Base-by-base conservation (phyloP, 441 rosid genomes). In the Syzygium syzygioides region DNA sequence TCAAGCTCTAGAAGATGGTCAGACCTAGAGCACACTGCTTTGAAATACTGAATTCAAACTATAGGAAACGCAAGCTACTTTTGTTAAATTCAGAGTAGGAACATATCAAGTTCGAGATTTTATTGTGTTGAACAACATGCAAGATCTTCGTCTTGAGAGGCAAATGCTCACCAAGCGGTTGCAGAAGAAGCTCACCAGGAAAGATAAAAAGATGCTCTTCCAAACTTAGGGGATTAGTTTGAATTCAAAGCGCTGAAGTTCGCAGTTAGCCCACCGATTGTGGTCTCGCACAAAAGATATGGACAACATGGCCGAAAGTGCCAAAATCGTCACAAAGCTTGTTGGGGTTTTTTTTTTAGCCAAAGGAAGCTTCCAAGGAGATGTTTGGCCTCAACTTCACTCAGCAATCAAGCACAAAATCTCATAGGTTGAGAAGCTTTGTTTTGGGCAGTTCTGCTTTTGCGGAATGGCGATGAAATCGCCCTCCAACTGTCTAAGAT, bases 301-400 rank as follows among this genome's bases (percentile, higher is more conserved):
- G 94, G 93, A 94, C 56, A 97, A 98, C 86, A 89, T 95, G 57
- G 79, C 13, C 13, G 95, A 96, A 91, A 97, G 99, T 79, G 98
- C 99, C 62, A 71, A 94, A 17, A 91, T 96, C 26, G 93, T 98
- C 25, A 96, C 96, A 48, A 97, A 93, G 93, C 94, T 98, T 68
- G 92, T 96, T 87, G 95, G 95, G 37, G 37, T 34, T 34, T 34
- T 84, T 94, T 89, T 90, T 92, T 68, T 95, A 94, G 89, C 95
- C 93, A 57, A 94, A 94, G 89, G 91, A 94, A 88, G 92, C 95
- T 28, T 92, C 94, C 88, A 96, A 93, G 90, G 97, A 95, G 90
- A 94, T 96, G 95, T 95, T 92, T 85, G 98, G 99, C 30, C 97
- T 96, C 88, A 96, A 93, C 90, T 93, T 95, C 53, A 89, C 97